Evolutionary conservation across 1,139 yeast genomes (phyloP).

Genomic region (Yamadazyma aaseri): DNA sequence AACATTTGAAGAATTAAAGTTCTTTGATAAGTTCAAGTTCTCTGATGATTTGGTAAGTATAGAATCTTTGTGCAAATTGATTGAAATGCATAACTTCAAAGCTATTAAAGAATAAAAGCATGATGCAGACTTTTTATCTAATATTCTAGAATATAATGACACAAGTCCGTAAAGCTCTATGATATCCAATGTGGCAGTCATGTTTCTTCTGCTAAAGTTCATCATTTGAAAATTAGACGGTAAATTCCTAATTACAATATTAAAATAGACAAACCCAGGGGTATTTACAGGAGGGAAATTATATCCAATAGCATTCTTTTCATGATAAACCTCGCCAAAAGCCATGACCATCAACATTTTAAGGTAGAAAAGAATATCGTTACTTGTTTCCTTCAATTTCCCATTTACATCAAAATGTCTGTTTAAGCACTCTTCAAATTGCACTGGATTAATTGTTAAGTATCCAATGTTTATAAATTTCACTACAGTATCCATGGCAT

Average conservation of each 20-base stretch:
- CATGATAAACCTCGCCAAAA: conserved; percentile 24
- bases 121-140: conserved; percentile 30
- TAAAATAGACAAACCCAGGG: conserved; percentile 26
- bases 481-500: conserved; percentile 17
- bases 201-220: conserved; percentile 13
- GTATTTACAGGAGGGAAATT: conserved; percentile 3
- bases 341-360: conserved; percentile 23
- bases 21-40: conserved; percentile 6
- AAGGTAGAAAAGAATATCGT: conserved; percentile 17
- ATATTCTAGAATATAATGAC: conserved; percentile 23
- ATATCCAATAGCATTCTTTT: conserved; percentile 9
- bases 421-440: conserved; percentile 16
- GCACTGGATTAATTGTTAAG: conserved; percentile 22
- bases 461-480: conserved; percentile 26
- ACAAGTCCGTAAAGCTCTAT: conserved; percentile 27
- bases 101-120: conserved; percentile 24
- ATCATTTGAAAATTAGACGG: conserved; percentile 20
- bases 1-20: conserved; percentile 13
- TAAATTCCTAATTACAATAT: conserved; percentile 19
- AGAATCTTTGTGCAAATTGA: conserved; percentile 24
- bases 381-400: conserved; percentile 1
- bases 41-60: conserved; percentile 10
- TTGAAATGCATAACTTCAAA: conserved; percentile 26
- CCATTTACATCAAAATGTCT: conserved; percentile 17
- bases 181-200: conserved; percentile 19